A percentile compares a stretch with the other conserved stretches of the same genome.
These are phyloP conservation scores for Trametes pubescens DNA, from an alignment of 1,284 basidiomycete genomes.

Conservation along the genomic window DNA sequence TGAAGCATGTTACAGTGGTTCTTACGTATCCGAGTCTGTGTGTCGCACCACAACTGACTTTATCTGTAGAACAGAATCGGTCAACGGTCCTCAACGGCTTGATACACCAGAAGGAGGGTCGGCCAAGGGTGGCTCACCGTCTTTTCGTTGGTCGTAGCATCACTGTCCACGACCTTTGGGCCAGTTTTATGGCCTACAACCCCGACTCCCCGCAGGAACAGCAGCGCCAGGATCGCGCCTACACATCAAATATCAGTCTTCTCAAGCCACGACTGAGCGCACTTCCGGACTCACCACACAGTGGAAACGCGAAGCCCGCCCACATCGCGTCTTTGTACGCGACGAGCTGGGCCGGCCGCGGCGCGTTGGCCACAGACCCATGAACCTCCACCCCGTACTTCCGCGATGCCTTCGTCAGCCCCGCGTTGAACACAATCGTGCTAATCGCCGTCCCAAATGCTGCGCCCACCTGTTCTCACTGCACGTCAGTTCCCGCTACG, in stretches of 20 bases:
- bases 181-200: conserved; percentile 56
- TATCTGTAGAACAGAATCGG: no score
- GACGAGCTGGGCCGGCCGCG: conserved; percentile 50
- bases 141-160: neutral
- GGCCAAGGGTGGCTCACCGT: neutral
- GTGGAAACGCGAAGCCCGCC: conserved; percentile 63
- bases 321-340: conserved; percentile 73
- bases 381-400: conserved; percentile 43
- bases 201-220: conserved; percentile 68
- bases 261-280: neutral
- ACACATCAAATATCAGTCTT: neutral
- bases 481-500: neutral
- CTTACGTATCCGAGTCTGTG: no score
- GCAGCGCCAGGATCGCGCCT: conserved; percentile 58
- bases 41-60: no score
- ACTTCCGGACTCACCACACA: neutral
- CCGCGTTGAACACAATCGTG: conserved; percentile 73
- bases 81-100: no score
- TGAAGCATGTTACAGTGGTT: no score
- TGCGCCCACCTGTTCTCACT: neutral
- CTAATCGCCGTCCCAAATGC: conserved; percentile 79
- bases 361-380: conserved; percentile 43
- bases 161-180: neutral
- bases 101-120: no score
- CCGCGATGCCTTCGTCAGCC: conserved; percentile 47